Conservation (phyloP, 441 rosid species). For the Bruguiera hainesii region DNA sequence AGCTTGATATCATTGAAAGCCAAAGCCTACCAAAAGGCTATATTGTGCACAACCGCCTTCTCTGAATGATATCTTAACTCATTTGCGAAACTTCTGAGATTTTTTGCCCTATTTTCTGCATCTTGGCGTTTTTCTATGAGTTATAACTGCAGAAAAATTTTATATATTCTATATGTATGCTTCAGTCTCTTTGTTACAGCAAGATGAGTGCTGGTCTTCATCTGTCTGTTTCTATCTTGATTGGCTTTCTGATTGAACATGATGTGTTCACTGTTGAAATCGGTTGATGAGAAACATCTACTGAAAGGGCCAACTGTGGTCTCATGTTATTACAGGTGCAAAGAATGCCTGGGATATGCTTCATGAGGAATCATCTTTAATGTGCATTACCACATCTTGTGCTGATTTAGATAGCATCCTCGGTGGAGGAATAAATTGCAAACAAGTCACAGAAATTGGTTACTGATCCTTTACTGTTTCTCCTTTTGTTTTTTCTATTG, state of each 20-base stretch:
- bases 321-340: conserved; percentile 42
- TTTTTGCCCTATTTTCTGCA: no score
- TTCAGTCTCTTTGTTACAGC: no score
- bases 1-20: no score
- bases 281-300: background rate
- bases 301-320: background rate
- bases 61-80: no score
- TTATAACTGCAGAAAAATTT: no score
- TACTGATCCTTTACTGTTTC: conserved; percentile 12
- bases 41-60: no score
- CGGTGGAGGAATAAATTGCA: conserved; percentile 87
- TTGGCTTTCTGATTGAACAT: background rate
- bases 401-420: conserved; percentile 74
- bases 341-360: conserved; percentile 95
- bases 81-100: no score
- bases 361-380: conserved; percentile 60
- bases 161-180: no score
- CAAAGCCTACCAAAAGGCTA: no score
- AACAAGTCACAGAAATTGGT: conserved; percentile 95
- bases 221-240: background rate
- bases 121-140: no score
- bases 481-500: background rate
- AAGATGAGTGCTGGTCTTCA: no score
- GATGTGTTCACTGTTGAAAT: background rate
- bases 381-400: conserved; percentile 77